phyloP scores from a whole-genome alignment of 108 stramenopile genomes.

The Halocafeteria seosinensis region DNA sequence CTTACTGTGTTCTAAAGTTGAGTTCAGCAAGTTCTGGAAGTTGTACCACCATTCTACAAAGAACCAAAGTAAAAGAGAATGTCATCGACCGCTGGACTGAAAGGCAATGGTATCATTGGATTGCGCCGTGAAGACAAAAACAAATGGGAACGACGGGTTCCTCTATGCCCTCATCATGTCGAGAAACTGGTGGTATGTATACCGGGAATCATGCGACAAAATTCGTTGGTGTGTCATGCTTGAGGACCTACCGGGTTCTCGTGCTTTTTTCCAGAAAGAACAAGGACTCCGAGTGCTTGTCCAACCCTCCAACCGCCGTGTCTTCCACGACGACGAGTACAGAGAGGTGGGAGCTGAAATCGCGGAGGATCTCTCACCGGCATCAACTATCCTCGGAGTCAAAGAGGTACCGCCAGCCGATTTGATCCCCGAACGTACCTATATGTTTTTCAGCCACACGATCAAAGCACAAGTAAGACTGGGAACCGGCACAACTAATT shows the following conservation, averaged over 20 bases:
- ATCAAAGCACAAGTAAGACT: conserved; percentile 14
- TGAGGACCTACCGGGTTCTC: too few species aligned
- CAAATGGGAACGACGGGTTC: conserved; percentile 2
- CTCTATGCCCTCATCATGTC: conserved; percentile 22
- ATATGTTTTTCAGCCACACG: conserved; percentile 59
- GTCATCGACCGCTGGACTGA: too few species aligned
- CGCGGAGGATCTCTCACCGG: conserved; percentile 40
- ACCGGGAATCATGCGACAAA: too few species aligned
- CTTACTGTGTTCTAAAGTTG: too few species aligned
- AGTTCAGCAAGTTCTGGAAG: too few species aligned
- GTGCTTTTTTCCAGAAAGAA: not conserved
- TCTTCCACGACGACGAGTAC: conserved; percentile 51
- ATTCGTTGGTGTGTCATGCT: too few species aligned
- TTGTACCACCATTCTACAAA: too few species aligned
- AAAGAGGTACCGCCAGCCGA: conserved; percentile 44
- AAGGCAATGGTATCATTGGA: not conserved
- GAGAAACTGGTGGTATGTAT: not conserved
- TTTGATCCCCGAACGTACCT: conserved; percentile 41
- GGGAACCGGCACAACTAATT: not conserved
- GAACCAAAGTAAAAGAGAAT: too few species aligned
- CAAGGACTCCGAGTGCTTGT: conserved; percentile 29
- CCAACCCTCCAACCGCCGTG: conserved; percentile 48
- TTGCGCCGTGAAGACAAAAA: conserved; percentile 2
- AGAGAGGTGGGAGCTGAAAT: conserved; percentile 47
- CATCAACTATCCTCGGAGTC: conserved; percentile 55